Base-by-base conservation (phyloP, 345 rosid species). In the Conringia planisiliqua region DNA sequence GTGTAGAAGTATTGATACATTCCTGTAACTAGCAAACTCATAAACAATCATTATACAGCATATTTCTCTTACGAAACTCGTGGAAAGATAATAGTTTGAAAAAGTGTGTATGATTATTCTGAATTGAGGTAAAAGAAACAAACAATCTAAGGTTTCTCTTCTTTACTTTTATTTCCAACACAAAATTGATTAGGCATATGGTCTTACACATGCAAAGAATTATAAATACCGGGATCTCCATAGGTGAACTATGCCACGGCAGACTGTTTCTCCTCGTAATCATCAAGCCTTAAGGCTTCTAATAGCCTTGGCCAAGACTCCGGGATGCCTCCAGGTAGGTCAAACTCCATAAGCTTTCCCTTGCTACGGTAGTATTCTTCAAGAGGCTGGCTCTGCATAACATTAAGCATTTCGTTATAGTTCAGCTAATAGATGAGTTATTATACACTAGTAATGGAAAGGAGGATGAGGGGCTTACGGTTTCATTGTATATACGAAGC, bases 281-380 rank as follows among this genome's bases (percentile, higher is more conserved):
- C 95, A 32, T 90, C 97, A 54, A 91, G 91, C 82, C 87, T 88
- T 55, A 94, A 83, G 61, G 89, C 96, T 82, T 89, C 87, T 72
- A 91, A 86, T 79, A 94, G 80, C 90, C 88, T 94, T 40, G 97
- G 98, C 98, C 98, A 94, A 0, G 98, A 89, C 78, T 89, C 96
- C 0, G 90, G 96, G 75, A 94, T 91, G 70, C 97, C 97, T 51
- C 97, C 99, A 39, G 97, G 99, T 73, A 95, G 80, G 48, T 86
- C 82, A 46, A 95, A 95, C 82, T 90, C 97, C 85, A 90, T 72
- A 42, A 95, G 81, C 73, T 87, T 92, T 33, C 90, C 97, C 62
- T 71, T 83, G 62, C 40, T 82, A 14, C 86, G 88, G 83, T 92
- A 95, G 80, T 82, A 92, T 4, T 84, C 96, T 81, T 95, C 97